Base-by-base conservation (phyloP, 371 early-diverging fungal species). In the Mucor racemosus region DNA sequence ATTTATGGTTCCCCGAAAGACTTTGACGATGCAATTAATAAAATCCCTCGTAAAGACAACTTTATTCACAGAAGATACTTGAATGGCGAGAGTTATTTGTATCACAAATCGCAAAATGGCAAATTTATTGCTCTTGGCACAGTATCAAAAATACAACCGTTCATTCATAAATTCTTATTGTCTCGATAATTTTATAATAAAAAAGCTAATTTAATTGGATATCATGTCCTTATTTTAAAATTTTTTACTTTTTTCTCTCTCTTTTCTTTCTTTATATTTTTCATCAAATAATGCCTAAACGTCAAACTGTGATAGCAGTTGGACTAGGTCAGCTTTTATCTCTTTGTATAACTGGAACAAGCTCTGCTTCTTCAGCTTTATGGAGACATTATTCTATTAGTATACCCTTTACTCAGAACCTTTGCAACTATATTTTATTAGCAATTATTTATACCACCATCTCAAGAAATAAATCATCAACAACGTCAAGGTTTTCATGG, bases 281-380 rank as follows among this genome's bases (percentile, higher is more conserved):
- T 36, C 11, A 8, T 15, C 11, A 19, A 14, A 56, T 57, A 19
- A 42, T 44, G 40, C 31, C 41, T 13, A 64, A 56, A 38, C 9
- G 33, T 56, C 17, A 59, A 19, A 64, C 53, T n/a, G 17, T 62
- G 3, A 1, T 64, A 15, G 64, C 59, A 35, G 57, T 69, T 26
- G 31, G 64, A 42, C 73, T 80, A 55, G 82, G 82, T 4, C 82
- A 81, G 56, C n/a, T 79, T 7, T 53, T 81, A 17, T 79, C 79
- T 15, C 42, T 81, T 3, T 81, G 82, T 65, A 77, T 81, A n/a
- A 79, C 79, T 26, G 76, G 77, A 0, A 77, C 79, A 15, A 78
- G 79, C 48, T 66, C 74, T 33, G 77, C 79, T 5, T 79, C 82
- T 26, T 81, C 82, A n/a, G 69, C 77, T 38, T 42, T 81, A 55